Evolutionary conservation across 345 rosid genomes (phyloP).

Genomic region (Boechera divaricarpa): DNA sequence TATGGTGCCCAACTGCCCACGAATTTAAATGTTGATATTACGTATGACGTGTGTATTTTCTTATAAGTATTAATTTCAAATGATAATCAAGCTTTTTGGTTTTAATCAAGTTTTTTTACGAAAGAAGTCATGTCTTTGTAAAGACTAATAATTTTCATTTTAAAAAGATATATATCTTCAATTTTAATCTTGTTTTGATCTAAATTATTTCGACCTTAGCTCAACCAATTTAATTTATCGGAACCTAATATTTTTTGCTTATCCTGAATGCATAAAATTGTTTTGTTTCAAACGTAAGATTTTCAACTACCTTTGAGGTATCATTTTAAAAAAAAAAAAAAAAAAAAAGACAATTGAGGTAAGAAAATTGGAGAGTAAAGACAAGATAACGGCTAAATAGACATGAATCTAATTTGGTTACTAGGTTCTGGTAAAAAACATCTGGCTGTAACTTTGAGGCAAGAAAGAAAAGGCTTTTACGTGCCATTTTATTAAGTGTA

Average conservation of each 20-base stretch:
- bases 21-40: not conserved
- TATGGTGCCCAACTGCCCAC: not conserved
- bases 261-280: not conserved
- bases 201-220: not conserved
- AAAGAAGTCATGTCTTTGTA: not conserved
- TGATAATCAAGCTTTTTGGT: not conserved
- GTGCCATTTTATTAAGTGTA: conserved; percentile 41
- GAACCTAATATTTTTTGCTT: not conserved
- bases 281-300: not conserved
- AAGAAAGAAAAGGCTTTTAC: conserved; percentile 21
- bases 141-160: not conserved
- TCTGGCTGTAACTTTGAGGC: conserved; percentile 52
- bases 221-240: not conserved
- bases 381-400: conserved; percentile 39
- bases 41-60: too few relatives aligned
- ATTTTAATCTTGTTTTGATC: not conserved
- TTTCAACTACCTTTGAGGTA: conserved; percentile 3
- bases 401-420: conserved; percentile 30
- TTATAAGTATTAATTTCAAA: too few relatives aligned
- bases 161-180: not conserved
- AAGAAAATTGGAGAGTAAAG: conserved; percentile 15
- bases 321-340: not conserved
- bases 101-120: too few relatives aligned
- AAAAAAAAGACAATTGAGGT: not conserved
- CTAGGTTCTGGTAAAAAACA: conserved; percentile 42